These are phyloP conservation scores for Populus pruinosa DNA, from an alignment of 345 rosid species.

Conservation along the genomic window DNA sequence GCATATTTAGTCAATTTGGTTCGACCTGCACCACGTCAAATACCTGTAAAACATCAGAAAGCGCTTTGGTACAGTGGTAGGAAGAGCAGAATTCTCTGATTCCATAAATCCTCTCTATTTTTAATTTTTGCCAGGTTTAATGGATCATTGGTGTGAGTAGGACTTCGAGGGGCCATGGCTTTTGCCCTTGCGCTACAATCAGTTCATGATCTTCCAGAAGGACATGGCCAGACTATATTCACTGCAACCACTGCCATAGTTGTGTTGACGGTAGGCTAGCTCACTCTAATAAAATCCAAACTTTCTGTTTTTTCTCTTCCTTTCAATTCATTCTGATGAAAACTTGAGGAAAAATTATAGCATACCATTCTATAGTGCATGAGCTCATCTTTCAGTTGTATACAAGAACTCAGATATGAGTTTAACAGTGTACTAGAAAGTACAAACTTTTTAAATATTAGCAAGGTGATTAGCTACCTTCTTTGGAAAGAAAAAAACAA, in stretches of 20 bases:
- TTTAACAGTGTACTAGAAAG: neutral
- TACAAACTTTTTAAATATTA: no score
- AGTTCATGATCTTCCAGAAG: constrained; percentile 93
- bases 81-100: constrained; percentile 22
- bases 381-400: neutral
- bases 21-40: constrained; percentile 71
- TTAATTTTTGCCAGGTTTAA: neutral
- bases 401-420: neutral
- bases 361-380: no score
- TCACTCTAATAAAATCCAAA: neutral
- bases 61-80: constrained; percentile 99
- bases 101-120: neutral
- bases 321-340: constrained; percentile 4
- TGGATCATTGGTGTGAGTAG: neutral
- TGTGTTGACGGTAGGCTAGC: constrained; percentile 71
- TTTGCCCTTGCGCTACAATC: constrained; percentile 99
- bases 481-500: no score
- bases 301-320: neutral
- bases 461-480: no score
- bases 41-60: constrained; percentile 89
- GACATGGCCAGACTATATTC: constrained; percentile 98
- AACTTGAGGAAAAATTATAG: neutral
- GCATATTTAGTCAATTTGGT: constrained; percentile 83
- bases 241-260: constrained; percentile 97
- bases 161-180: constrained; percentile 77